Base-by-base conservation (phyloP, 2,329 filamentous ascomycete genomes). In the Xylariales sp. region DNA sequence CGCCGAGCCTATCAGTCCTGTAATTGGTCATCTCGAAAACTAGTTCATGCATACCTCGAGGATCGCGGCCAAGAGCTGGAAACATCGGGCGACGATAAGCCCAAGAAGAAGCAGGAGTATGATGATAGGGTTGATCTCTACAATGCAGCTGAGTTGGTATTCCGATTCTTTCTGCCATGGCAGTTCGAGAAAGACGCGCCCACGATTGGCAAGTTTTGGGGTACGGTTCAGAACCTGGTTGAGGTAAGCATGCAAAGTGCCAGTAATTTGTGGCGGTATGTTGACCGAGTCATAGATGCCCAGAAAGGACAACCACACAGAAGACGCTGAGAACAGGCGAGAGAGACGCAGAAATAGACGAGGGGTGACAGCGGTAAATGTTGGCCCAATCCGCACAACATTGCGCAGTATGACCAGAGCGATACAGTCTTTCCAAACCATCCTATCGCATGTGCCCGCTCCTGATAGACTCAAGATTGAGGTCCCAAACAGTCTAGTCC, bases 401-500 rank as follows among this genome's bases (percentile, higher is more conserved):
- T 45, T 56, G 4, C 45, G 52, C 12, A 31, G 20, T 14, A 19
- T 47, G 19, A 40, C 46, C 3, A 40, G 50, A 24, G 38, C 25
- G 8, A 47, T 51, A 15, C 40, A 47, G 16, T 50, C 44, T 14
- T 50, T 50, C 32, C 46, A 48, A 38, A 43, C 25, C 16, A 47
- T 49, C 16, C 24, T 51, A 18, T 46, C 45, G 5, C 47, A 49
- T 11, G 42, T 61, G 1, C 51, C 53, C 3, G 43, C 47, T 4
- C 29, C 53, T 15, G 57, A 64, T 16, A 53, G 56, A 4, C 40
- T 45, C n/a, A 53, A 46, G 4, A 47, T 69, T 9, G 48, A 50
- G 15, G 48, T 68, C 3, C 66, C 67, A 0, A 51, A 56, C 3
- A 56, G 61, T 14, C 56, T 72, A 19, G 48, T 64, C 18, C 57